phyloP scores from a whole-genome alignment of 2,329 filamentous ascomycete genomes.

The Alternaria alternata region DNA sequence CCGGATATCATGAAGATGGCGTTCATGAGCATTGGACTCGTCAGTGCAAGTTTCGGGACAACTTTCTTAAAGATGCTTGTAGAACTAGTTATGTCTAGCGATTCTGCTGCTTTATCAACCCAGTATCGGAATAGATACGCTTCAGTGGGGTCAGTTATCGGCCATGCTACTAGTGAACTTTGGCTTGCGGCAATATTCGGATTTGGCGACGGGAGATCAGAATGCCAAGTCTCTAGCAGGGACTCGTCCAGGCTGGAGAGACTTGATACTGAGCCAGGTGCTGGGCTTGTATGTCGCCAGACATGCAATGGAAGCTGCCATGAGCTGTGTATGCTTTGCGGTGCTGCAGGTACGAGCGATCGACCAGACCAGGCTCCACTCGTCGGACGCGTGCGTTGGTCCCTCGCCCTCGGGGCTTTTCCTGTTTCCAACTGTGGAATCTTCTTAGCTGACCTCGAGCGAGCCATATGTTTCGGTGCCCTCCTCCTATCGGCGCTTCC shows the following conservation, averaged over 20 bases:
- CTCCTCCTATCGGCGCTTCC: neutral
- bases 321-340: neutral
- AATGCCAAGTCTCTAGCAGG: slow-evolving; percentile 4
- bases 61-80: slow-evolving; percentile 17
- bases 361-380: neutral
- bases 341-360: neutral
- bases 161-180: slow-evolving; percentile 6
- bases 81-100: slow-evolving; percentile 26
- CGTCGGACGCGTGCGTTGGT: neutral
- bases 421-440: neutral
- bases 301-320: slow-evolving; percentile 6
- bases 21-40: slow-evolving; percentile 52
- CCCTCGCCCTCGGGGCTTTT: neutral
- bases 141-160: slow-evolving; percentile 20
- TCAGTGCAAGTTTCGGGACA: slow-evolving; percentile 30
- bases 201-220: slow-evolving; percentile 5
- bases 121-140: slow-evolving; percentile 27
- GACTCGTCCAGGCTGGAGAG: slow-evolving; percentile 22
- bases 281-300: slow-evolving; percentile 13
- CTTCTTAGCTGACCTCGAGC: slow-evolving; percentile 4
- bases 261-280: slow-evolving; percentile 16
- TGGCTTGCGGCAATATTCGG: neutral
- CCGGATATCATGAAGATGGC: slow-evolving; percentile 52
- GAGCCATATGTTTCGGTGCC: slow-evolving; percentile 7
- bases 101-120: slow-evolving; percentile 19